Percentiles rank a stretch among this genome's conserved stretches.
Conservation (phyloP, 163 green algal species). For the Scenedesmus sp. region DNA sequence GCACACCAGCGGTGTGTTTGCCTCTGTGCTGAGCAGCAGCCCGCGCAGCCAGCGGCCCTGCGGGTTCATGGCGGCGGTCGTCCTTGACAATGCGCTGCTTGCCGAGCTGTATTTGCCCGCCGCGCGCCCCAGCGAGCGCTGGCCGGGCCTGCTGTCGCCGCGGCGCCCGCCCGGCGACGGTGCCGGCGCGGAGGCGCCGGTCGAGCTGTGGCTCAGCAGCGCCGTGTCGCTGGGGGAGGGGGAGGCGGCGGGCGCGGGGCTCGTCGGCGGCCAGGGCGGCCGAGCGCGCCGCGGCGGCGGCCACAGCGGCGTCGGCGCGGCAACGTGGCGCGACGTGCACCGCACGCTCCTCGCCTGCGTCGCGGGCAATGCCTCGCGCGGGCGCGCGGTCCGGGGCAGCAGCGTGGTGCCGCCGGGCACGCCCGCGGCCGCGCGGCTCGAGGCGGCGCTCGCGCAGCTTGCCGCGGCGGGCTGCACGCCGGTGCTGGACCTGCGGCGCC, state of each 20-base stretch:
- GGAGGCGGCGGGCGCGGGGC: no score
- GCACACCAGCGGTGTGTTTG: slow-evolving; percentile 19
- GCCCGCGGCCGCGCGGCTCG: slow-evolving; percentile 5
- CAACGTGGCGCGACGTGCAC: slow-evolving; percentile 9
- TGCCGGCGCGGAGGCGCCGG: no score
- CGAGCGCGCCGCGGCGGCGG: no score
- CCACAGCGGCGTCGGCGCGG: neutral
- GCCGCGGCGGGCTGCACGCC: slow-evolving; percentile 4
- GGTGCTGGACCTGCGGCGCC: slow-evolving; percentile 23
- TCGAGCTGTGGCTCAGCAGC: slow-evolving; percentile 25
- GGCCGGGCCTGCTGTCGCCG: no score
- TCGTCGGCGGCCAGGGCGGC: no score
- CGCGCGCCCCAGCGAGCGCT: no score
- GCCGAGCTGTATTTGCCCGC: slow-evolving; percentile 32
- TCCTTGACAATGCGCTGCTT: slow-evolving; percentile 18
- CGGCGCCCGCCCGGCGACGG: no score
- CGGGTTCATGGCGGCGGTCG: slow-evolving; percentile 30
- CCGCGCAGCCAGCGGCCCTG: slow-evolving; percentile 15
- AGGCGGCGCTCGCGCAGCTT: neutral
- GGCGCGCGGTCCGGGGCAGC: slow-evolving; percentile 1
- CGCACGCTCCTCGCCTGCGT: slow-evolving; percentile 13
- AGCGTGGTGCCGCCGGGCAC: slow-evolving; percentile 15
- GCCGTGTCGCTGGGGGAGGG: neutral
- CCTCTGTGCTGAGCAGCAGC: slow-evolving; percentile 22
- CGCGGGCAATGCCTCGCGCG: slow-evolving; percentile 6